phyloP scores from a whole-genome alignment of 352 stramenopile genomes.

The Globisporangium paddicum region DNA sequence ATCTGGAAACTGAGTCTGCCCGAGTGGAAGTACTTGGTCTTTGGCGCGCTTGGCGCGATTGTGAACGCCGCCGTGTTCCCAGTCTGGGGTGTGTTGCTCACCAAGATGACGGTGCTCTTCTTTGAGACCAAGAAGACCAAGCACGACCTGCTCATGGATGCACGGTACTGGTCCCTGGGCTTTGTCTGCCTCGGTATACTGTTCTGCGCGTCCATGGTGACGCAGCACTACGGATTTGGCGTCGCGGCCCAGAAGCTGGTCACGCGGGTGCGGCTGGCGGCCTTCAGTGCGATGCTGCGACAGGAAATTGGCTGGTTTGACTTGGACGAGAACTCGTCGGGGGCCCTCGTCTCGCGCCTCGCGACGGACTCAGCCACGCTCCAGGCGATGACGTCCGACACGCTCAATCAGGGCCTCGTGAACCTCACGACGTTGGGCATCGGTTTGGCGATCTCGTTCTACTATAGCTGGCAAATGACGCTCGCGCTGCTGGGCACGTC shows the following conservation, averaged over 20 bases:
- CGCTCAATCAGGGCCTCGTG: slow-evolving; percentile 46
- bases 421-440: slow-evolving; percentile 29
- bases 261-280: slow-evolving; percentile 27
- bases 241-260: slow-evolving; percentile 42
- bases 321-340: slow-evolving; percentile 41
- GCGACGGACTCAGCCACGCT: slow-evolving; percentile 67
- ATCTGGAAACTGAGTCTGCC: slow-evolving; percentile 29
- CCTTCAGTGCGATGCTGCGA: slow-evolving; percentile 55
- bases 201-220: slow-evolving; percentile 30
- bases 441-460: background rate
- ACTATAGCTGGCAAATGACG: background rate
- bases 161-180: slow-evolving; percentile 23
- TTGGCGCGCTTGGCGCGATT: slow-evolving; percentile 30
- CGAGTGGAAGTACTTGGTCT: slow-evolving; percentile 35
- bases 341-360: slow-evolving; percentile 54
- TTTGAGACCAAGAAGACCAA: slow-evolving; percentile 27
- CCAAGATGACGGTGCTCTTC: slow-evolving; percentile 45
- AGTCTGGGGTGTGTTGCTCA: slow-evolving; percentile 37
- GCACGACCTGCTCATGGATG: slow-evolving; percentile 34
- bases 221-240: slow-evolving; percentile 46
- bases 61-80: slow-evolving; percentile 42
- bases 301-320: slow-evolving; percentile 81
- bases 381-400: slow-evolving; percentile 67
- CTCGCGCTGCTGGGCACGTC: background rate
- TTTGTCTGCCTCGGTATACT: slow-evolving; percentile 32